Conservation (phyloP, 208 protist species). For the Trypanosoma vivax region DNA sequence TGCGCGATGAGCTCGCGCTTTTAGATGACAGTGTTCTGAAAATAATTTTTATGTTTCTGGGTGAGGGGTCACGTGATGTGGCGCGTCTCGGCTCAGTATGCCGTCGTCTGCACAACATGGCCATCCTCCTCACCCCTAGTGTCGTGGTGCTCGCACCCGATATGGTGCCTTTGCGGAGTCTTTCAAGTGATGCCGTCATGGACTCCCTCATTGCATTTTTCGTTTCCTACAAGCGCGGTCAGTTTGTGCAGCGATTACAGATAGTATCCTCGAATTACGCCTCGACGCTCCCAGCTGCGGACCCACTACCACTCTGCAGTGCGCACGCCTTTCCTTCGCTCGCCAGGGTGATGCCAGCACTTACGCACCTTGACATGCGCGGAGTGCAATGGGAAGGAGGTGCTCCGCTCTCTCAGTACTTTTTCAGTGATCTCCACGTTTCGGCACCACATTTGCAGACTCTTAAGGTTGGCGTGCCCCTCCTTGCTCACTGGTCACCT, state of each 20-base stretch:
- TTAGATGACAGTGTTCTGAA: slow-evolving; percentile 29
- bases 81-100: slow-evolving; percentile 37
- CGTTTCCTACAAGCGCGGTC: slow-evolving; percentile 27
- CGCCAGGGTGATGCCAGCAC: slow-evolving; percentile 28
- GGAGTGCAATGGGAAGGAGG: slow-evolving; percentile 46
- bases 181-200: slow-evolving; percentile 19
- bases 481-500: slow-evolving; percentile 47
- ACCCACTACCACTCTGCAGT: slow-evolving; percentile 13
- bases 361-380: slow-evolving; percentile 61
- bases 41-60: slow-evolving; percentile 35
- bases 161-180: slow-evolving; percentile 31
- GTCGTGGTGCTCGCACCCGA: slow-evolving; percentile 20
- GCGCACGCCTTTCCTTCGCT: slow-evolving; percentile 32
- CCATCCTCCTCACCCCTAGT: slow-evolving; percentile 12
- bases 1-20: slow-evolving; percentile 33
- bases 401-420: slow-evolving; percentile 13
- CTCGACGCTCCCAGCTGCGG: slow-evolving; percentile 14
- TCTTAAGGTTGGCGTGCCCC: slow-evolving; percentile 55
- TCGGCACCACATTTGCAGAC: slow-evolving; percentile 38
- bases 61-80: slow-evolving; percentile 17
- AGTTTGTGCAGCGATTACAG: slow-evolving; percentile 27
- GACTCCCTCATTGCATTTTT: slow-evolving; percentile 30
- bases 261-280: slow-evolving; percentile 27
- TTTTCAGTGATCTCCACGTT: slow-evolving; percentile 73
- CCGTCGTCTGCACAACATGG: slow-evolving; percentile 34